phyloP scores from a whole-genome alignment of 1,284 basidiomycete species.

The Trichosporon inkin region DNA sequence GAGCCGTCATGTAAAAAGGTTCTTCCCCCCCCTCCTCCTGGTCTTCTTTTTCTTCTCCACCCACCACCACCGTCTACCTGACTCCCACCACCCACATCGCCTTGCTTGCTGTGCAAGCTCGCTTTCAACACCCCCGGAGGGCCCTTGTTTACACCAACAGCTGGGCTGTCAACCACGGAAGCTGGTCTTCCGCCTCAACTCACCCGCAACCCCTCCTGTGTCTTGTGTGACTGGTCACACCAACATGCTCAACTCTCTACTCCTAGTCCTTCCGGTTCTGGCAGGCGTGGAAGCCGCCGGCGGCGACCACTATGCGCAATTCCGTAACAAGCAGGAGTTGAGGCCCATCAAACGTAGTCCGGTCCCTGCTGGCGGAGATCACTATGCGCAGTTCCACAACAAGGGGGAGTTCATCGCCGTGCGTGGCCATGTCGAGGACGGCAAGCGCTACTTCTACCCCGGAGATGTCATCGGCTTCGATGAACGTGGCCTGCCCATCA shows the following conservation, averaged over 20 bases:
- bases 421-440: constrained; percentile 6
- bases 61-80: constrained; percentile 3
- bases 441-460: not conserved
- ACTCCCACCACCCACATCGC: constrained; percentile 5
- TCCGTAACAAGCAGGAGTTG: constrained; percentile 5
- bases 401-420: constrained; percentile 2
- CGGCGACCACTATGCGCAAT: constrained; percentile 22
- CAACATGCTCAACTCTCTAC: constrained; percentile 16
- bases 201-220: constrained; percentile 9
- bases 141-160: constrained; percentile 4
- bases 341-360: constrained; percentile 7
- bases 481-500: constrained; percentile 43
- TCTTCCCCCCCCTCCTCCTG: not conserved
- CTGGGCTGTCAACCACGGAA: constrained; percentile 17
- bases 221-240: not conserved
- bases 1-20: not conserved
- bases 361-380: constrained; percentile 15
- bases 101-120: constrained; percentile 18
- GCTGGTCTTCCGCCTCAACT: constrained; percentile 17
- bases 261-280: constrained; percentile 20
- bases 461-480: constrained; percentile 23
- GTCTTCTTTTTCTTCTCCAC: constrained; percentile 4
- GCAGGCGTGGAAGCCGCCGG: constrained; percentile 14
- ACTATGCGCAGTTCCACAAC: constrained; percentile 16
- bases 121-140: constrained; percentile 6